Base-by-base conservation (phyloP, 768 basidiomycete genomes). In the Hydnomerulius pinastri region DNA sequence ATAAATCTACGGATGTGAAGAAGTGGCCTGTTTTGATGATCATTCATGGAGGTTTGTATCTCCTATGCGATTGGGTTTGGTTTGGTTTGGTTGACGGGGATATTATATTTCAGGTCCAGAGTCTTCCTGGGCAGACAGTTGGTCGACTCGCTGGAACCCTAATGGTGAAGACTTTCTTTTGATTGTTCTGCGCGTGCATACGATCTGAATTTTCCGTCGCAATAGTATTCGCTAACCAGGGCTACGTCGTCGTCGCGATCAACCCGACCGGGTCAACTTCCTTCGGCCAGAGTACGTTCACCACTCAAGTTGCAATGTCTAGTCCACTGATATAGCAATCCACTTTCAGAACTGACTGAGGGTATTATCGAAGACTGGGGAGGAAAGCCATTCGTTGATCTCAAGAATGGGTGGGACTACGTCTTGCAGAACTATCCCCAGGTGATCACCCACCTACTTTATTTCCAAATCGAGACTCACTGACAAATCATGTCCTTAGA, bases 201-300 rank as follows among this genome's bases (percentile, higher is more conserved):
- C n/a, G n/a, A n/a, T 30, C 42, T 33, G 13, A 50, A n/a, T n/a
- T n/a, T n/a, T 49, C 30, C 49, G n/a, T 25, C 11, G 35, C 15
- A 29, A 21, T 29, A 88, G 84, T 88, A 9, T 95, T 92, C 58
- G 82, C 92, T 10, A 82, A 85, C 59, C 89, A 92, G 63, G 93
- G 96, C 0, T 99, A 98, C 69, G 85, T 96, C 59, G 81, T 83
- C 10, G 77, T 97, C 33, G 77, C 86, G 25, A 86, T 97, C 59
- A 98, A 98, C 65, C 96, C 96, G 2, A 96, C 94, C 0, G 96
- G 96, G 8, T 90, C 87, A 24, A 98, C 96, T 4, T 86, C 90
- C 0, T 97, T 94, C 58, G 94, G 93, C 4, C 93, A 96, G 79
- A 77, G 90, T 85, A 60, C 27, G 52, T 33, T 25, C 10, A 27